These are phyloP conservation scores for Candida odintsovae DNA, from an alignment of 805 yeast genomes.

Conservation along the genomic window DNA sequence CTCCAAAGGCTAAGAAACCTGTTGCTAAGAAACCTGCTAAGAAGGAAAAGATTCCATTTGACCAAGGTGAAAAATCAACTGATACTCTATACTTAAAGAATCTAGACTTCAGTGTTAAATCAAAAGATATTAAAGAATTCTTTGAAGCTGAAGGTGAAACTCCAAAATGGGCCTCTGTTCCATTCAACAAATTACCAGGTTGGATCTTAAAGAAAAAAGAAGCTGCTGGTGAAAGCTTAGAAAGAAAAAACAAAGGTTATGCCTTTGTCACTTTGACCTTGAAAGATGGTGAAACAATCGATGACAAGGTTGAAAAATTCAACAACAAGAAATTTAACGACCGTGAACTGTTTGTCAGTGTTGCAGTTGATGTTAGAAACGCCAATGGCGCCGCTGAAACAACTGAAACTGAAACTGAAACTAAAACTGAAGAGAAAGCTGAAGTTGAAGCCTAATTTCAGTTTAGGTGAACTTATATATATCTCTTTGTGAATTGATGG, in stretches of 20 bases:
- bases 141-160: constrained; percentile 40
- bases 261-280: constrained; percentile 50
- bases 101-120: constrained; percentile 53
- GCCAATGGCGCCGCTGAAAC: constrained; percentile 27
- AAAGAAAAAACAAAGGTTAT: constrained; percentile 50
- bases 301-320: constrained; percentile 60
- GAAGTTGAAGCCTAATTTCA: neutral
- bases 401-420: constrained; percentile 18
- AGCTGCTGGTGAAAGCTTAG: constrained; percentile 40
- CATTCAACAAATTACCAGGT: constrained; percentile 42
- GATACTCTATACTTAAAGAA: constrained; percentile 59
- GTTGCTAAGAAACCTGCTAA: constrained; percentile 10
- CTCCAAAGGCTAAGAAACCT: constrained; percentile 1
- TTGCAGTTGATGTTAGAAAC: constrained; percentile 59
- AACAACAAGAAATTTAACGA: constrained; percentile 64
- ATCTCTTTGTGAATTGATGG: constrained; percentile 1
- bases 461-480: neutral
- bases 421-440: constrained; percentile 3
- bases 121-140: constrained; percentile 45
- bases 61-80: constrained; percentile 32
- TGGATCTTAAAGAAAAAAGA: constrained; percentile 37
- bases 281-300: constrained; percentile 38
- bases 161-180: constrained; percentile 56
- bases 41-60: constrained; percentile 26
- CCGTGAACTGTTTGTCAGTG: constrained; percentile 57